Base-by-base conservation (phyloP, 805 yeast species). In the Pichia gijzeniarum region DNA sequence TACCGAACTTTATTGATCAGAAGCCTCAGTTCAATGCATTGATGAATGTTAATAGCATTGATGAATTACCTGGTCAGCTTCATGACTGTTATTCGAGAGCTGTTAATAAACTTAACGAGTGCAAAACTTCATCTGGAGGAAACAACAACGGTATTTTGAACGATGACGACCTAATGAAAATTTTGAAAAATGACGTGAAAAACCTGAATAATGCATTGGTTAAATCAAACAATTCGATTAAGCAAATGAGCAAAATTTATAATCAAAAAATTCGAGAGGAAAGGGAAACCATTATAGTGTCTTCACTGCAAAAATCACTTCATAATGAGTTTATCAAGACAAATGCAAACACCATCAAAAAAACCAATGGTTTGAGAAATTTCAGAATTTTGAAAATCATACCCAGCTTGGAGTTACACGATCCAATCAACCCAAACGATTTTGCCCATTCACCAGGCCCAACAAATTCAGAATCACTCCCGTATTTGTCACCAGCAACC, bases 151-250 rank as follows among this genome's bases (percentile, higher is more conserved):
- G 51, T 22, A 52, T 58, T 22, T 41, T 46, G 17, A 49, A 62
- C 1, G 57, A 59, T 41, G 60, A 59, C 28, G 58, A 62, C 18
- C 35, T 63, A 32, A 51, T 61, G 35, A 54, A 55, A 13, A 20
- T 62, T 27, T 56, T 58, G 36, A 54, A 65, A 35, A 51, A 53
- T n/a, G 68, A 64, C 45, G 59, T 64, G 3, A 53, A 50, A 38
- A 28, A 35, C 9, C 48, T 64, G 35, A 52, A 53, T 39, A 36
- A 49, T 12, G 50, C 57, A 22, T 50, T 62, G 18, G n/a, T 27
- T 19, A 51, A 49, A 36, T 35, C 59, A 20, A 54, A 60, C 36
- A 43, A 48, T 21, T 43, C 47, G 5, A 58, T 56, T 25, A 14
- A 36, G n/a, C 55, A 56, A 31, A 54, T 57, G 12, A 63, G 61